These are phyloP conservation scores for Tuber microsphaerosporum DNA, from an alignment of 495 filamentous ascomycete species.

Conservation along the genomic window DNA sequence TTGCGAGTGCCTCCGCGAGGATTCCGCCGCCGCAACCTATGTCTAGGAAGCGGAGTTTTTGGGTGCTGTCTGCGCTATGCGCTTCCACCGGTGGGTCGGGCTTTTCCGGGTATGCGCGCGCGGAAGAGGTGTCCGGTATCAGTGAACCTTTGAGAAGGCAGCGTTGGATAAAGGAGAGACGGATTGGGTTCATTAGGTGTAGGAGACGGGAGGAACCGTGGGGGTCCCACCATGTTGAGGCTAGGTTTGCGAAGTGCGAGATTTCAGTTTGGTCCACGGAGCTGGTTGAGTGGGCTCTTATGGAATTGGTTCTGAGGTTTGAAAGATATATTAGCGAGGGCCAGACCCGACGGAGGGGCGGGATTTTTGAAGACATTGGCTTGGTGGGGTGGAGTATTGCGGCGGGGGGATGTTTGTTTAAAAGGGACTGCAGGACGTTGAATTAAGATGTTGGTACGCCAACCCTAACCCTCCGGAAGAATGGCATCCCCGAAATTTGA, in stretches of 20 bases:
- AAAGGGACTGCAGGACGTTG: not conserved
- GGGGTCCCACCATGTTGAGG: constrained; percentile 95
- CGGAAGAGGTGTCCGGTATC: constrained; percentile 38
- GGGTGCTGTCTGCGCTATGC: constrained; percentile 11
- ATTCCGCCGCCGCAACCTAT: constrained; percentile 95
- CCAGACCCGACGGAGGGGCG: not conserved
- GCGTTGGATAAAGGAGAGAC: constrained; percentile 77
- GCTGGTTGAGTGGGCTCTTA: constrained; percentile 45
- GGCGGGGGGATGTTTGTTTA: not conserved
- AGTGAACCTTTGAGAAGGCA: constrained; percentile 53
- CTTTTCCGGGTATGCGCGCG: constrained; percentile 4
- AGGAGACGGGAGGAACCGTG: constrained; percentile 85
- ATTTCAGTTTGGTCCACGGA: constrained; percentile 81
- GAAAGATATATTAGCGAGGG: not conserved
- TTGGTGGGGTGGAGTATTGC: not conserved
- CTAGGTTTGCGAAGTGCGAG: constrained; percentile 87
- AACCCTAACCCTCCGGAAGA: not conserved
- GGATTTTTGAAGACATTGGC: not conserved
- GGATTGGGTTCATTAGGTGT: constrained; percentile 95
- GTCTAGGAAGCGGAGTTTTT: constrained; percentile 66
- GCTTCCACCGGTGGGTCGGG: constrained; percentile 36
- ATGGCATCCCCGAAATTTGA: not conserved
- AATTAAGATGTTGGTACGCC: not conserved
- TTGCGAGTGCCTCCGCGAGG: constrained; percentile 84
- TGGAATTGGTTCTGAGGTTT: not conserved